Conservation (phyloP, 257 asterid genomes). For the Nicotiana obtusifolia region DNA sequence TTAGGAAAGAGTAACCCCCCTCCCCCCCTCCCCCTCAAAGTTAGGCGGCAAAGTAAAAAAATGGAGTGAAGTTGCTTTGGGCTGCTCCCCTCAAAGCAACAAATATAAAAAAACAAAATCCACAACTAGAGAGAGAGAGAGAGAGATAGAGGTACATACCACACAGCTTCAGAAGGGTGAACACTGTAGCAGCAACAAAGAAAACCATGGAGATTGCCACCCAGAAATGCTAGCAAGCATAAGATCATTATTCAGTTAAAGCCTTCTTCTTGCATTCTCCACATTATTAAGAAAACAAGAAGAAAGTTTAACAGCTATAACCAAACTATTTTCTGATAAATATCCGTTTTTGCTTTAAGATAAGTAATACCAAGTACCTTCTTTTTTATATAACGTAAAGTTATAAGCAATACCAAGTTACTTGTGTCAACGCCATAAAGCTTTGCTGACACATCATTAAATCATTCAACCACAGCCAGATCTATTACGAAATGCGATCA, state of each 20-base stretch:
- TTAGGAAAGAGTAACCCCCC: not conserved
- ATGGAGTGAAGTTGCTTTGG: not conserved
- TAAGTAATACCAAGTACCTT: not conserved
- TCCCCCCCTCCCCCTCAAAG: no score
- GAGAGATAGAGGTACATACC: slow-evolving; percentile 40
- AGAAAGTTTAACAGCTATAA: not conserved
- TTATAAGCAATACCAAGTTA: not conserved
- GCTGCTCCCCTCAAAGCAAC: not conserved
- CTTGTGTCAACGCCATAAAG: not conserved
- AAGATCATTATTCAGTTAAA: slow-evolving; percentile 23
- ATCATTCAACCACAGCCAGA: not conserved
- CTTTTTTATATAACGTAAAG: no score
- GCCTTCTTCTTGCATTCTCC: slow-evolving; percentile 6
- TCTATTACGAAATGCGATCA: not conserved
- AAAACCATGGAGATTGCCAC: slow-evolving; percentile 97
- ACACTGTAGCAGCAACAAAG: slow-evolving; percentile 91
- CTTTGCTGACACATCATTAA: not conserved
- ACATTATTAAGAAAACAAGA: not conserved
- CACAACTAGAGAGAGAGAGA: not conserved
- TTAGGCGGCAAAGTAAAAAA: not conserved
- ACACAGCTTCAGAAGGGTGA: slow-evolving; percentile 89
- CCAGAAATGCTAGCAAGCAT: slow-evolving; percentile 83
- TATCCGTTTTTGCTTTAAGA: not conserved
- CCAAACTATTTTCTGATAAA: not conserved
- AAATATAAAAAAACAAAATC: not conserved